Percentiles rank a stretch among this genome's conserved stretches.
These are phyloP conservation scores for Epichloe gansuensis DNA, from an alignment of 2,329 filamentous ascomycete genomes.

Conservation along the genomic window DNA sequence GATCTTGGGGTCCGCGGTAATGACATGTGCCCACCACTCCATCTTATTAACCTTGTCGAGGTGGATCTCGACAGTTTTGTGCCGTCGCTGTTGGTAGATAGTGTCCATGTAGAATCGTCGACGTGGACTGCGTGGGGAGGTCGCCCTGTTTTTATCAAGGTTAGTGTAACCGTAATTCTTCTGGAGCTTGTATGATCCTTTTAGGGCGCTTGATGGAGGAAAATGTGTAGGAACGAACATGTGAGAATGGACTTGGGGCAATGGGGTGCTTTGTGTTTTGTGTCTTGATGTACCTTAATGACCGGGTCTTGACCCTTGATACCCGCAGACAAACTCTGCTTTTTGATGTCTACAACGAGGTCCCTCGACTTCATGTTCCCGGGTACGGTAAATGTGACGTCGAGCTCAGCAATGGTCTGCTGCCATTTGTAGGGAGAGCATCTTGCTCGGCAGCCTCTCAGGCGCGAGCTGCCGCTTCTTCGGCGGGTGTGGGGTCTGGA, in stretches of 20 bases:
- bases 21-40: conserved; percentile 95
- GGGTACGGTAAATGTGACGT: conserved; percentile 66
- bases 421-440: conserved; percentile 94
- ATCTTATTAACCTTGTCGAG: conserved; percentile 94
- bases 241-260: neutral
- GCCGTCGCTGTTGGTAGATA: conserved; percentile 60
- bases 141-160: conserved; percentile 49
- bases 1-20: conserved; percentile 77
- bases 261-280: conserved; percentile 7
- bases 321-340: conserved; percentile 62
- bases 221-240: no score
- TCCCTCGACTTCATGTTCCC: conserved; percentile 77
- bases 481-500: conserved; percentile 41
- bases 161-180: neutral
- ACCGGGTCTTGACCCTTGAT: conserved; percentile 83
- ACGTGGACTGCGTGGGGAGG: conserved; percentile 67
- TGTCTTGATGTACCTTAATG: conserved; percentile 56
- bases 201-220: neutral
- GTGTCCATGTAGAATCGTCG: conserved; percentile 92
- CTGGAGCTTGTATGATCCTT: neutral
- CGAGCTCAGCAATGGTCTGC: conserved; percentile 81
- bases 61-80: conserved; percentile 61
- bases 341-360: conserved; percentile 71
- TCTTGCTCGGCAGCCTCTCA: conserved; percentile 81
- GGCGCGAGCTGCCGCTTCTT: conserved; percentile 47